These are phyloP conservation scores for Salvia hispanica DNA, from an alignment of 257 asterid species.

Conservation along the genomic window DNA sequence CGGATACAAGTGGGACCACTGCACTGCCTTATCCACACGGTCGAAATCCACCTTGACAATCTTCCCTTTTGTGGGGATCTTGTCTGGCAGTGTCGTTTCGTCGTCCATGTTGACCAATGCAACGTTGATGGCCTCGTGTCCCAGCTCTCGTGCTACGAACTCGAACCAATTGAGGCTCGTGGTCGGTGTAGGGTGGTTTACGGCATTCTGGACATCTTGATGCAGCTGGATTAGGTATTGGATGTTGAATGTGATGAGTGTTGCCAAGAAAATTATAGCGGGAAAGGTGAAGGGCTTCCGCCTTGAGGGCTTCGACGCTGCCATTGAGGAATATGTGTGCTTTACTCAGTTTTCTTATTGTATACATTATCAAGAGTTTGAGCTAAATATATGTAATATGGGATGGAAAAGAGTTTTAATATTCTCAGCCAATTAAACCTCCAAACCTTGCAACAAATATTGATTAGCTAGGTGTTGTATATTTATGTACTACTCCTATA, in stretches of 20 bases:
- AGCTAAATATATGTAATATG: slow-evolving; percentile 2
- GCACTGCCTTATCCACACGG: slow-evolving; percentile 28
- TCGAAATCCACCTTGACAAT: slow-evolving; percentile 43
- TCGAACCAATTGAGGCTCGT: slow-evolving; percentile 38
- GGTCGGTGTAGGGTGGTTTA: not conserved
- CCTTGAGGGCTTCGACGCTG: slow-evolving; percentile 37
- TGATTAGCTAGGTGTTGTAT: not conserved
- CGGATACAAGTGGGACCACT: slow-evolving; percentile 62
- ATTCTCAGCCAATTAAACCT: slow-evolving; percentile 23
- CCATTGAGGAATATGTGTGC: slow-evolving; percentile 42
- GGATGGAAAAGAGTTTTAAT: slow-evolving; percentile 24
- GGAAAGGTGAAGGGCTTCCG: slow-evolving; percentile 35
- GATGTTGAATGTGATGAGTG: slow-evolving; percentile 37
- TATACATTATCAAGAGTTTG: not conserved
- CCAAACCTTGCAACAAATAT: not conserved
- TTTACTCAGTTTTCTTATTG: not conserved
- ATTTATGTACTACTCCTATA: too few relatives aligned
- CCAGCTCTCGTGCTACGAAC: slow-evolving; percentile 26
- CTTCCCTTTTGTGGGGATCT: slow-evolving; percentile 12
- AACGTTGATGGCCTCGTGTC: slow-evolving; percentile 36
- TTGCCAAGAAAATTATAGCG: slow-evolving; percentile 42
- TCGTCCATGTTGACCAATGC: slow-evolving; percentile 50
- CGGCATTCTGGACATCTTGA: slow-evolving; percentile 20
- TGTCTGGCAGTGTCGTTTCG: not conserved
- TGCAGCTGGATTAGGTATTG: slow-evolving; percentile 35